Base-by-base conservation (phyloP, 2,329 filamentous ascomycete genomes). In the Colletotrichum sp. region DNA sequence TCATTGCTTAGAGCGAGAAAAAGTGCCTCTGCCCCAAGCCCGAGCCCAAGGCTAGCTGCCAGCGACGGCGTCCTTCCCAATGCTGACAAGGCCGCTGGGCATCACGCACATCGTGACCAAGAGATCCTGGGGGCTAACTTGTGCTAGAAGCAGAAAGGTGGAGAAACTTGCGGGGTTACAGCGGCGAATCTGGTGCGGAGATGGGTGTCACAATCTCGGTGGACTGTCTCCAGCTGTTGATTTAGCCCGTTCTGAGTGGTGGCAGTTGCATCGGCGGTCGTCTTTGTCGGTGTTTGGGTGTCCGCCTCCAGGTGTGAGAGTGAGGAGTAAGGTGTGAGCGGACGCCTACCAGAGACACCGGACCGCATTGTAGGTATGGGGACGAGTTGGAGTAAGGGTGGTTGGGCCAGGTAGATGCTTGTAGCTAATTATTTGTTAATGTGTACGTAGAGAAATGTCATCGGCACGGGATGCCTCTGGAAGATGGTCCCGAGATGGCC, bases 121-220 rank as follows among this genome's bases (percentile, higher is more conserved):
- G 61, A 76, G 60, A 67, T 75, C 36, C 74, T 61, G 24, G 74
- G 32, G 64, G 52, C 71, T 71, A 76, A 71, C 36, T 32, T 21
- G 67, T 75, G 66, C 71, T 71, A 63, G 61, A 76, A 75, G 72
- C 72, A 75, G 72, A 76, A 76, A 67, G 74, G 74, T 76, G 74
- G 74, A 76, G 74, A 76, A 76, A 67, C 43, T 71, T 76, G 74
- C 74, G 72, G 74, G 74, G 74, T 75, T 76, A 71, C 72, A 71
- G 74, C 74, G 67, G 72, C 72, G 66, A 76, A 61, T 74, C 36
- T 67, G 60, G 61, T 71, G 74, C 70, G 74, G 74, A 76, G 74
- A 76, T 68, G 74, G 61, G 36, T 71, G 60, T 76, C 71, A 68
- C 74, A 69, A 68, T 73, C 64, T 73, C 43, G 57, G 64, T 68